Base-by-base conservation (phyloP, 352 stramenopile species). In the Phytopythium sindhum region DNA sequence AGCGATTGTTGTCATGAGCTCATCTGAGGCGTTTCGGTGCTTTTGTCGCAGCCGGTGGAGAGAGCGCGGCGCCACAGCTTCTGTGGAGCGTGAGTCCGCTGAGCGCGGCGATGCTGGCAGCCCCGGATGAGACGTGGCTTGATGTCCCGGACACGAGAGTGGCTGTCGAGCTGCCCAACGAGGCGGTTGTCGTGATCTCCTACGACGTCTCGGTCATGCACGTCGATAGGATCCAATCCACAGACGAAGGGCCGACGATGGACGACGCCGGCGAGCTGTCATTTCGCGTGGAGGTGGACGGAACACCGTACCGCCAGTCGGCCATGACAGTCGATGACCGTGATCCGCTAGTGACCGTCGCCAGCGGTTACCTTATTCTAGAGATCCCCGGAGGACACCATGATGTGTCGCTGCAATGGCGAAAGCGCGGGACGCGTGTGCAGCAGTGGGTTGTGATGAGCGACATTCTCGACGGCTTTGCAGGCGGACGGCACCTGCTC, bases 161-260 rank as follows among this genome's bases (percentile, higher is more conserved):
- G 0, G 41, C 64, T 0, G 56, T 89, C 41, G 74, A 89, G 51
- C 73, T 92, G 19, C 64, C 63, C 21, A 90, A 89, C 53, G 68
- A 86, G 51, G 81, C 78, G 2, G 64, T 88, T 7, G 71, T 90
- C 42, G 58, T 89, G 35, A 77, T 92, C 28, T 88, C 81, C 24
- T 90, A 90, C 66, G 84, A 92, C 57, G 78, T 88, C 5, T 75
- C 80, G 0, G 81, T 90, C 17, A 80, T 79, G 15, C 81, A 79
- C 50, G 47, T 87, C 55, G 51, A 71, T 21, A 61, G 61, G 5
- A 19, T 12, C 35, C 53, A 23, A 31, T 21, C 21, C 10, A 11
- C 41, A 12, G 53, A 76, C 4, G 67, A 57, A 5, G 56, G 37
- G 31, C 28, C 53, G 0, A 23, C 51, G 3, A 21, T 42, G n/a